Conservation (phyloP, 2,329 filamentous ascomycete genomes). For the Cladophialophora immunda region DNA sequence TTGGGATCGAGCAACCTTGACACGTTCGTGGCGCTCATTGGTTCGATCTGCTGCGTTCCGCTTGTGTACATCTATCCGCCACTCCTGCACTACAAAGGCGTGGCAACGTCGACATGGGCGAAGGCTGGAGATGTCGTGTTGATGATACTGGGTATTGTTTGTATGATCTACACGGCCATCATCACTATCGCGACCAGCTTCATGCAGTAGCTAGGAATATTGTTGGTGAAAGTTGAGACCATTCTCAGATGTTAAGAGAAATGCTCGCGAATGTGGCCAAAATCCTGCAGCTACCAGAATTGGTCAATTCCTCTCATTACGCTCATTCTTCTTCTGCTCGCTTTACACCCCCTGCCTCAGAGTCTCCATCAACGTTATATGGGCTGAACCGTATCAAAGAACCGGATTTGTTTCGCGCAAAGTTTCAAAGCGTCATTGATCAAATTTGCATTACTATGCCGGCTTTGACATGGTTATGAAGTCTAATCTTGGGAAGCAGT, state of each 20-base stretch:
- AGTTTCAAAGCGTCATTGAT: too few species aligned
- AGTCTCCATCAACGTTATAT: too few species aligned
- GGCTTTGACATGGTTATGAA: too few species aligned
- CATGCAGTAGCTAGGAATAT: background rate
- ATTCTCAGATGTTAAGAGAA: background rate
- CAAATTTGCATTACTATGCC: too few species aligned
- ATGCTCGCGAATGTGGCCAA: too few species aligned
- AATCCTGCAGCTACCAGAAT: background rate
- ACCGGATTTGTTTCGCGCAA: too few species aligned
- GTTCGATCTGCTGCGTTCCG: constrained; percentile 76
- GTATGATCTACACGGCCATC: constrained; percentile 75
- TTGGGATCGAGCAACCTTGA: constrained; percentile 74
- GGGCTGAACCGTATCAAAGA: too few species aligned
- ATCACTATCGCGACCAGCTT: constrained; percentile 61
- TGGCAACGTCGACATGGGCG: constrained; percentile 64
- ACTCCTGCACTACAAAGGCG: constrained; percentile 73
- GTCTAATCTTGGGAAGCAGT: too few species aligned
- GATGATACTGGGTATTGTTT: constrained; percentile 69
- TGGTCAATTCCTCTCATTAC: background rate
- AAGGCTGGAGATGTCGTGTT: constrained; percentile 69
- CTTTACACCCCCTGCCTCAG: too few species aligned
- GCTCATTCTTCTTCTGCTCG: background rate
- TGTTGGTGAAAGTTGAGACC: background rate
- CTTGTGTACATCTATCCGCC: constrained; percentile 81
- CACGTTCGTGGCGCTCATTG: constrained; percentile 77